Evolutionary conservation across 2,329 filamentous ascomycete species (phyloP), one percentile per base, ranked within the genome.

Genomic region (Lachnellula hyalina): DNA sequence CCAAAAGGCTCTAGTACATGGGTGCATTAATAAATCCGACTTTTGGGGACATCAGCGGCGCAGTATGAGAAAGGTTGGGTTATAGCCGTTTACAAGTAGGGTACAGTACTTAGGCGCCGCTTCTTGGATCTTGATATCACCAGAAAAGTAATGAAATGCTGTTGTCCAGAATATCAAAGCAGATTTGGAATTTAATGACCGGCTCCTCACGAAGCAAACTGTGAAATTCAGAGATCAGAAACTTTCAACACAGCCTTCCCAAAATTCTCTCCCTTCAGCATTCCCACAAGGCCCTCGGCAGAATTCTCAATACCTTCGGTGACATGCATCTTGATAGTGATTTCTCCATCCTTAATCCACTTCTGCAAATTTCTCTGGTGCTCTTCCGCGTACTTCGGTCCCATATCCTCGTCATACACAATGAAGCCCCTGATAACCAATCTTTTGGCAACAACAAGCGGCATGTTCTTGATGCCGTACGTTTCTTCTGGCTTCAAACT

Each of bases 231-330:
- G 14, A 63, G 68, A 75, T 60, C 58, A 21, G 58, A 53, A 58
- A 64, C 50, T 55, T 63, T 82, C 68, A 88, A 66, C 12, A 88
- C 76, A 21, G 85, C 83, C 75, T 89, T 89, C 46, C 86, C 86
- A 68, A 86, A 84, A 71, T 89, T 89, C 70, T 84, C 78, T 17
- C 86, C 86, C 59, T 78, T 72, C 60, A 89, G 75, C 74, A 89
- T 81, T 14, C 83, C 84, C 49, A 88, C 68, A 57, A 89, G 75
- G 1, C 83, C 86, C 38, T 86, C 78, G 19, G 78, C 72, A 8
- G 80, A 79, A 63, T 85, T 82, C 56, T 89, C 86, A 57, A 89
- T 85, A 3, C 85, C 85, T 42, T 79, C 72, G 1, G 83, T 86
- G 55, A 85, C 76, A 59, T 77, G 76, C 61, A 80, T 74, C 65